These are phyloP conservation scores for Monosporascus sp. DNA, from an alignment of 2,329 filamentous ascomycete genomes.

Conservation along the genomic window DNA sequence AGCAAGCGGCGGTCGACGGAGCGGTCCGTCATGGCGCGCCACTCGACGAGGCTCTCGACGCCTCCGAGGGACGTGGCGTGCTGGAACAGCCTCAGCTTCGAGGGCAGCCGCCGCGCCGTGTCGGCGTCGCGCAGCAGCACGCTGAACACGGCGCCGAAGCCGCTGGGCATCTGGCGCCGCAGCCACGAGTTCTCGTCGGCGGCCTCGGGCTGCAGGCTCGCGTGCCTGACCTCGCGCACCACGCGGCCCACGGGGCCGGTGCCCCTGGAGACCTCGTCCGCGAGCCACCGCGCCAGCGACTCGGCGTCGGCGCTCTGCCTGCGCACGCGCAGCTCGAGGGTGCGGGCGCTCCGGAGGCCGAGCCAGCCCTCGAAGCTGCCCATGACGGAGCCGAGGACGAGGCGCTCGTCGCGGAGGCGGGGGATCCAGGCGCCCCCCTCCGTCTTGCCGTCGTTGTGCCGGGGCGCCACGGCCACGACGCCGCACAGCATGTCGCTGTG, in stretches of 20 bases:
- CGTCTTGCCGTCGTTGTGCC: slow-evolving; percentile 17
- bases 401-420: slow-evolving; percentile 60
- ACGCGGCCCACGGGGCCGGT: slow-evolving; percentile 42
- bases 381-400: slow-evolving; percentile 79
- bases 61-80: slow-evolving; percentile 93
- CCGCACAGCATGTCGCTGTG: slow-evolving; percentile 93
- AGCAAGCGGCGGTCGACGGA: slow-evolving; percentile 67
- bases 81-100: slow-evolving; percentile 76
- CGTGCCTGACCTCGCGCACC: slow-evolving; percentile 65
- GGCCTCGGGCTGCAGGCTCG: slow-evolving; percentile 67
- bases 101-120: slow-evolving; percentile 65
- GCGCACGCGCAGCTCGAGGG: slow-evolving; percentile 75
- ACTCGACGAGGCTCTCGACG: slow-evolving; percentile 94
- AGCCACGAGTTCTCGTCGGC: slow-evolving; percentile 61
- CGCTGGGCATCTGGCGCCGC: slow-evolving; percentile 80
- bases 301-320: slow-evolving; percentile 69
- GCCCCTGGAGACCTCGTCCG: slow-evolving; percentile 21
- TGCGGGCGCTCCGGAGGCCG: slow-evolving; percentile 78
- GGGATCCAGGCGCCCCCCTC: slow-evolving; percentile 42
- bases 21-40: slow-evolving; percentile 82
- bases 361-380: slow-evolving; percentile 90
- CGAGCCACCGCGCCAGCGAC: slow-evolving; percentile 67
- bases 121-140: slow-evolving; percentile 58
- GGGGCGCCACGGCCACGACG: slow-evolving; percentile 62
- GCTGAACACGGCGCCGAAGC: slow-evolving; percentile 84